Base-by-base conservation (phyloP, 495 filamentous ascomycete genomes). In the Daldinia grandis region DNA sequence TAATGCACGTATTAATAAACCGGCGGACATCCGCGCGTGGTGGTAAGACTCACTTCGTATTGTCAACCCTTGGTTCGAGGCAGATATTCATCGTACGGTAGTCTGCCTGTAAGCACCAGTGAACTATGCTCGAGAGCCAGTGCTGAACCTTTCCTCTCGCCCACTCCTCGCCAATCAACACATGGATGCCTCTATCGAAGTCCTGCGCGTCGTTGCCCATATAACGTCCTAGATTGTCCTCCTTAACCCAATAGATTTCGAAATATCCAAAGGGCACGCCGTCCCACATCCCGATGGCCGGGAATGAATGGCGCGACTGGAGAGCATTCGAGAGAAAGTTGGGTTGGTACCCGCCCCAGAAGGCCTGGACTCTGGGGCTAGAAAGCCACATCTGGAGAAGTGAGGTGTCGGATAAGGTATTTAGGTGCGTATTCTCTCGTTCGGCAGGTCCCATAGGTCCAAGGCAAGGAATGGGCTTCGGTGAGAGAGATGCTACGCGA, bases 201-300 rank as follows among this genome's bases (percentile, higher is more conserved):
- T 96, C 90, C 25, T 87, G 87, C 1, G 89, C 87, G 4, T 81
- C 81, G 35, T 80, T 80, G 1, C 87, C 86, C 31, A 95, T 76
- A 55, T 91, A 80, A 28, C 83, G 83, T 0, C 92, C 93, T 24
- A 99, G 76, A 1, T 80, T 79, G 75, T 98, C 96, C 76, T 99
- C 95, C 72, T 97, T 97, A 2, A 95, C 94, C 96, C 96, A 99
- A 81, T 99, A 99, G 40, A 99, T 87, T 82, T 99, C 96, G 75
- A 99, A 97, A 73, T 96, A 99, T 0, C 95, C 95, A 79, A 98
- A 99, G 0, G 95, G 95, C 64, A 94, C 91, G 3, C 93, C 94
- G 58, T 97, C 93, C 94, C 94, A 99, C 81, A 91, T 89, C 31
- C 93, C 95, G 69, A 99, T 95, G 1, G 90, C 92, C 0, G 95